phyloP scores from a whole-genome alignment of 1,139 yeast species.

The Kodamaea fungicola region DNA sequence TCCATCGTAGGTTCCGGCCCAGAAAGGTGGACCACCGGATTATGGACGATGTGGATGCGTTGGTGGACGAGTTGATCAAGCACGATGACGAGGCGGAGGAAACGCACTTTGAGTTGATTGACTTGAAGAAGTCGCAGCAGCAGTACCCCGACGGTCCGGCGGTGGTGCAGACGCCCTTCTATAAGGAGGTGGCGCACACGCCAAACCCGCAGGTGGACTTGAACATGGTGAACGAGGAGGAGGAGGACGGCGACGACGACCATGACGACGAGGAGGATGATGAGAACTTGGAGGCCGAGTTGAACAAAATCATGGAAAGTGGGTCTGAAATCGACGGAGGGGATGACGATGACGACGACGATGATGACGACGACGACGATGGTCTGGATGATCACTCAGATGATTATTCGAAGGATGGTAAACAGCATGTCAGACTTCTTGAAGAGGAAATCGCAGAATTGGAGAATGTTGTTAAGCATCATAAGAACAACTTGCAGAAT shows the following conservation, averaged over 20 bases:
- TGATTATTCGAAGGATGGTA: slow-evolving; percentile 30
- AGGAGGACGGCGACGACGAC: slow-evolving; percentile 15
- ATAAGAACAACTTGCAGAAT: slow-evolving; percentile 67
- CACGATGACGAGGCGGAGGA: slow-evolving; percentile 84
- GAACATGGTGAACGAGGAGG: slow-evolving; percentile 8
- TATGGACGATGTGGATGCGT: slow-evolving; percentile 66
- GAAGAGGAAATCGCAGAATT: slow-evolving; percentile 85
- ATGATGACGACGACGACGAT: slow-evolving; percentile 27
- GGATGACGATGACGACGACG: slow-evolving; percentile 25
- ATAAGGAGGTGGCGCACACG: not conserved
- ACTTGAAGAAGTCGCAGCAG: slow-evolving; percentile 31
- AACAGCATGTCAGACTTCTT: slow-evolving; percentile 72
- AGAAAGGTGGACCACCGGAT: slow-evolving; percentile 49
- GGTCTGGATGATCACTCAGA: slow-evolving; percentile 30
- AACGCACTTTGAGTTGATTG: slow-evolving; percentile 72
- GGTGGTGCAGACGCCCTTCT: slow-evolving; percentile 17
- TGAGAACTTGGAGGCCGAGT: slow-evolving; percentile 34
- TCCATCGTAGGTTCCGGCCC: slow-evolving; percentile 47
- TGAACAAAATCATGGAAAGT: slow-evolving; percentile 37
- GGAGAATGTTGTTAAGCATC: slow-evolving; percentile 73
- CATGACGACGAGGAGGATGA: slow-evolving; percentile 17
- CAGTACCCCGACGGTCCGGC: slow-evolving; percentile 18
- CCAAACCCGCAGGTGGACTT: slow-evolving; percentile 7
- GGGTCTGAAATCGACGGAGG: slow-evolving; percentile 18
- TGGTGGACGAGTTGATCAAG: slow-evolving; percentile 72